Evolutionary conservation across 2,329 filamentous ascomycete genomes (phyloP).

Genomic region (Microcyclospora pomicola): DNA sequence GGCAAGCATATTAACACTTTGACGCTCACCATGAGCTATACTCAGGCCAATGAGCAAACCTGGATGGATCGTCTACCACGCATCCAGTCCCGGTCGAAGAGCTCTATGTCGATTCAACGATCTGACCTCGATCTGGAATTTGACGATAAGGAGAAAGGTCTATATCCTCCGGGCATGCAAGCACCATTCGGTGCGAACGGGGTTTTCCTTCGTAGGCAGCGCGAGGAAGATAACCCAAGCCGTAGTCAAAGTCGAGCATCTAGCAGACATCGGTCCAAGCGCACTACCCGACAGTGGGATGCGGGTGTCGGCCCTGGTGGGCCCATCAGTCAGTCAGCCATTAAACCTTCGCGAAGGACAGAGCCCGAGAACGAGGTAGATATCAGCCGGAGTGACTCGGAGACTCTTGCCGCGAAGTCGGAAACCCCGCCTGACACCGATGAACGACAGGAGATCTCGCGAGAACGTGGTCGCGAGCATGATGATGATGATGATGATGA

Average conservation of each 20-base stretch:
- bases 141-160: constrained; percentile 38
- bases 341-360: constrained; percentile 46
- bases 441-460: constrained; percentile 16
- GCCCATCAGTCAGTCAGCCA: constrained; percentile 79
- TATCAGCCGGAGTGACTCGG: constrained; percentile 30
- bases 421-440: constrained; percentile 17
- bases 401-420: constrained; percentile 30
- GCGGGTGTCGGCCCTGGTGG: constrained; percentile 63
- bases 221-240: constrained; percentile 55
- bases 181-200: constrained; percentile 58
- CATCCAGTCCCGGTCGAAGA: constrained; percentile 70
- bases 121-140: constrained; percentile 47
- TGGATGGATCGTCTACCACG: constrained; percentile 92
- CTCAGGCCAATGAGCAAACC: constrained; percentile 69
- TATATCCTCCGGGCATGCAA: constrained; percentile 52
- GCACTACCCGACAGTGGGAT: constrained; percentile 49
- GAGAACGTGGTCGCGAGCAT: constrained; percentile 2
- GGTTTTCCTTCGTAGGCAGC: constrained; percentile 67
- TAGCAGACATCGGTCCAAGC: constrained; percentile 48
- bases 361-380: constrained; percentile 20
- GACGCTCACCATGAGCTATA: constrained; percentile 92
- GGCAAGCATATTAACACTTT: constrained; percentile 97
- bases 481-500: constrained; percentile 13
- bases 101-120: constrained; percentile 58
- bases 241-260: constrained; percentile 48